Evolutionary conservation across 306 rosid species (phyloP).

Genomic region (Hylodesmum podocarpum): DNA sequence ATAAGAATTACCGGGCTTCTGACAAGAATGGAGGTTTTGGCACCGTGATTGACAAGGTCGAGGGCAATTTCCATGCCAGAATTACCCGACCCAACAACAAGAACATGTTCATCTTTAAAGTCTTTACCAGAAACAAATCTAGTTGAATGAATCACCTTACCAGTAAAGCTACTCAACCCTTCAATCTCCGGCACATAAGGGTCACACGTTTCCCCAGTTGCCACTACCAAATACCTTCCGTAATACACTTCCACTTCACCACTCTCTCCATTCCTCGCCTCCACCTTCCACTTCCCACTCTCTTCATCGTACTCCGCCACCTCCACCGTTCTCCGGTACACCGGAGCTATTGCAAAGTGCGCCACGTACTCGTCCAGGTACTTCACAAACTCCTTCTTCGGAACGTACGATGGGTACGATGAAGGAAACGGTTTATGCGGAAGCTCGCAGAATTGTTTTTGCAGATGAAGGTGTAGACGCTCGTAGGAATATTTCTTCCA

Average conservation of each 20-base stretch:
- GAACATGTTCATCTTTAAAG: constrained; percentile 45
- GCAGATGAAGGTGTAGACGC: constrained; percentile 71
- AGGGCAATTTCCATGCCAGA: constrained; percentile 75
- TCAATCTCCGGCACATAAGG: constrained; percentile 51
- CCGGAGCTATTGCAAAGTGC: constrained; percentile 51
- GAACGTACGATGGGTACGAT: constrained; percentile 42
- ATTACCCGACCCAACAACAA: constrained; percentile 81
- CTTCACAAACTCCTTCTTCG: constrained; percentile 44
- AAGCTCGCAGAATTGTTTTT: constrained; percentile 55
- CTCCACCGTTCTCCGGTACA: constrained; percentile 46
- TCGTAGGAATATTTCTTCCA: constrained; percentile 79
- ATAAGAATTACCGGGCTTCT: constrained; percentile 60
- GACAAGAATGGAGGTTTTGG: constrained; percentile 52
- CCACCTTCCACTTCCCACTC: constrained; percentile 45
- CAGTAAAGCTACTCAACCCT: constrained; percentile 50
- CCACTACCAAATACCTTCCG: constrained; percentile 59
- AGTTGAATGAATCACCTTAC: constrained; percentile 65
- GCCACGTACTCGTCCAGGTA: constrained; percentile 60
- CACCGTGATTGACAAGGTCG: constrained; percentile 57
- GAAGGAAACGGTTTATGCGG: constrained; percentile 57
- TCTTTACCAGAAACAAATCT: constrained; percentile 44
- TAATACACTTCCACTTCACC: constrained; percentile 44
- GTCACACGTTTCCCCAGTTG: constrained; percentile 55
- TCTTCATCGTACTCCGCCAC: constrained; percentile 34
- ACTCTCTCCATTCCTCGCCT: constrained; percentile 20